phyloP scores from a whole-genome alignment of 2,329 filamentous ascomycete species.

The Cordyceps sp. region DNA sequence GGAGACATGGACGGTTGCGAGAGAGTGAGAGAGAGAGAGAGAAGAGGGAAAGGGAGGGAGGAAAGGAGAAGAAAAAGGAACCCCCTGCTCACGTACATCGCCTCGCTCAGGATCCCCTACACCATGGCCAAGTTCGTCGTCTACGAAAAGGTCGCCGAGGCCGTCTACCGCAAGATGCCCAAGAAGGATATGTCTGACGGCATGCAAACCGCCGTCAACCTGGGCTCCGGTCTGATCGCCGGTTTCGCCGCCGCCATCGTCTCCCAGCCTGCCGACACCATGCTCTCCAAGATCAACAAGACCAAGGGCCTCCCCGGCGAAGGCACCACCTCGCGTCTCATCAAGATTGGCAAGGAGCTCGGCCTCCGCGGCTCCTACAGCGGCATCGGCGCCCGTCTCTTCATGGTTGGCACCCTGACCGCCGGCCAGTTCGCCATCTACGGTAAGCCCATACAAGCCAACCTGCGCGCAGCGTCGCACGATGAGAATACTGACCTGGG shows the following conservation, averaged over 20 bases:
- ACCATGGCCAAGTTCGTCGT: slow-evolving; percentile 94
- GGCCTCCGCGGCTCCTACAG: slow-evolving; percentile 62
- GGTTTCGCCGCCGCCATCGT: slow-evolving; percentile 76
- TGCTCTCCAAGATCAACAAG: slow-evolving; percentile 96
- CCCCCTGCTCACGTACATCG: no score
- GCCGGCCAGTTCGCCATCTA: slow-evolving; percentile 84
- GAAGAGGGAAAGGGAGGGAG: no score
- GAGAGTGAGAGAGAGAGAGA: no score
- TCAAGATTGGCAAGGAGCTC: slow-evolving; percentile 82
- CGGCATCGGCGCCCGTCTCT: slow-evolving; percentile 59
- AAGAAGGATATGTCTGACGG: slow-evolving; percentile 52
- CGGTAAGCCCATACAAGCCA: slow-evolving; percentile 14
- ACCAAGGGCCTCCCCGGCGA: slow-evolving; percentile 75
- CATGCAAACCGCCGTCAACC: slow-evolving; percentile 66
- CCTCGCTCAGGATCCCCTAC: slow-evolving; percentile 55
- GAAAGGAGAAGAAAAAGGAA: no score
- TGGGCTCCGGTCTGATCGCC: slow-evolving; percentile 35
- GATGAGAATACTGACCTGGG: background rate
- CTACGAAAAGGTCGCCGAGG: slow-evolving; percentile 74
- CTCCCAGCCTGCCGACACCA: slow-evolving; percentile 83
- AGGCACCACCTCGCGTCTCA: slow-evolving; percentile 60
- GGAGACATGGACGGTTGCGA: no score
- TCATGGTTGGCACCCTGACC: slow-evolving; percentile 53
- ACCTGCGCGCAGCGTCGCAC: background rate
- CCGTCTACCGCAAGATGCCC: slow-evolving; percentile 51